These are phyloP conservation scores for Cyclospora cayetanensis DNA, from an alignment of 169 alveolate species.

Conservation along the genomic window DNA sequence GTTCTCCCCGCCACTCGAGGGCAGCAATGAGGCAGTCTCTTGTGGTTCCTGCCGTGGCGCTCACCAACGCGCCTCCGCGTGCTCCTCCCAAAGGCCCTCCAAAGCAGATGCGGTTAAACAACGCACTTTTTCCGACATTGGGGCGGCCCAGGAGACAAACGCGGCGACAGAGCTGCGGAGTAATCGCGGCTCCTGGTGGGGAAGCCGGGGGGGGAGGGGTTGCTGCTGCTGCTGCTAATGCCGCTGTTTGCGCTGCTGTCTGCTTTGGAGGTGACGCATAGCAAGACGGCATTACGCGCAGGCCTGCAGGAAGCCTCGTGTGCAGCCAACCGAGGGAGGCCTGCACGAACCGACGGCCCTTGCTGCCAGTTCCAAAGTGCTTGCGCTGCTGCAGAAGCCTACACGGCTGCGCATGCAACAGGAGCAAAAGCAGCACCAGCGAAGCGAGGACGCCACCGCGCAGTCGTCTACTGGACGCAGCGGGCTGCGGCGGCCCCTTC, in stretches of 20 bases:
- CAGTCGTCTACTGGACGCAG: too few species aligned
- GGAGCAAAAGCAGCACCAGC: too few species aligned
- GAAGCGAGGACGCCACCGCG: too few species aligned
- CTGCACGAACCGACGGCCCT: too few species aligned
- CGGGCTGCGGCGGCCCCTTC: too few species aligned
- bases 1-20: neutral
- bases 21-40: constrained; percentile 25
- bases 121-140: constrained; percentile 54
- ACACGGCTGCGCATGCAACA: too few species aligned
- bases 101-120: constrained; percentile 26
- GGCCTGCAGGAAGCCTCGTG: neutral
- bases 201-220: neutral
- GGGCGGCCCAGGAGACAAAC: constrained; percentile 64
- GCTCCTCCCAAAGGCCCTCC: neutral
- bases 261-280: neutral
- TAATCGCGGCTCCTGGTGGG: neutral
- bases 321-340: neutral
- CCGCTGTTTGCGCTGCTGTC: neutral
- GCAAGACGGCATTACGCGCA: neutral
- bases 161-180: neutral
- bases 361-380: too few species aligned
- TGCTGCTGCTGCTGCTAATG: neutral
- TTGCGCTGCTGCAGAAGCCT: too few species aligned
- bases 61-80: neutral
- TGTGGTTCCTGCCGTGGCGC: constrained; percentile 7